These are phyloP conservation scores for Uncinocarpus reesii DNA, from an alignment of 2,329 filamentous ascomycete genomes.

Conservation along the genomic window DNA sequence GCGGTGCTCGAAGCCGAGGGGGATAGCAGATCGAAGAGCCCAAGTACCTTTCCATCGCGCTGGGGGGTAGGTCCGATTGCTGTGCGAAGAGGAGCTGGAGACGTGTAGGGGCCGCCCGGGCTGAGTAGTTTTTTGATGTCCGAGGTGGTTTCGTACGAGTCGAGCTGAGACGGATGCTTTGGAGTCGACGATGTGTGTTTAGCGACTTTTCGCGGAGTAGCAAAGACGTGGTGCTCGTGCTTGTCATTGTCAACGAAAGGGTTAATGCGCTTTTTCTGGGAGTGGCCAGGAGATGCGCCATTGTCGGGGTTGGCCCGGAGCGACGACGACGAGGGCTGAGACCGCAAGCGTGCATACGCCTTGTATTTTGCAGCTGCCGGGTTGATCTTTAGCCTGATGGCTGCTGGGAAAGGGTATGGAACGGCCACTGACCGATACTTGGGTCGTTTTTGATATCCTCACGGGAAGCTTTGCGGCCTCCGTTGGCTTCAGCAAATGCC, in stretches of 20 bases:
- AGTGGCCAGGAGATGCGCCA: constrained; percentile 22
- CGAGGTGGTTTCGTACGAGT: constrained; percentile 38
- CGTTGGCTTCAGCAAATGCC: constrained; percentile 34
- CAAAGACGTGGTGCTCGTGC: constrained; percentile 11
- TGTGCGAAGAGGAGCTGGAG: constrained; percentile 30
- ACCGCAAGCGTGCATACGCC: constrained; percentile 36
- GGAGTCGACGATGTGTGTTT: constrained; percentile 18
- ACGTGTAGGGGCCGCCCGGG: constrained; percentile 19
- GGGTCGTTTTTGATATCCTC: constrained; percentile 40
- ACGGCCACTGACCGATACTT: constrained; percentile 32
- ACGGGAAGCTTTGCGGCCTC: constrained; percentile 37
- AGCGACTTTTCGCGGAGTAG: constrained; percentile 31
- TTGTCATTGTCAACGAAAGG: constrained; percentile 20
- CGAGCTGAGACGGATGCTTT: constrained; percentile 34
- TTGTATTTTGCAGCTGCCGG: constrained; percentile 40
- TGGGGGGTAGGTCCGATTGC: constrained; percentile 42
- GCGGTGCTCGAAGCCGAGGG: constrained; percentile 28
- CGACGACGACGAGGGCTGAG: constrained; percentile 13
- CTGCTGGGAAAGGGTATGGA: background rate
- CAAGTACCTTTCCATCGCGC: constrained; percentile 39
- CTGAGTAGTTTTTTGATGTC: constrained; percentile 23
- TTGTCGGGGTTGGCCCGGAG: constrained; percentile 21
- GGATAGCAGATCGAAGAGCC: constrained; percentile 40
- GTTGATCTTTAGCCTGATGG: background rate
- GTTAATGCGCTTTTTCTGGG: constrained; percentile 19